Evolutionary conservation across 139 green algal species (phyloP), one percentile per base, ranked within the genome.

Genomic region (Astrephomene gubernaculifera): DNA sequence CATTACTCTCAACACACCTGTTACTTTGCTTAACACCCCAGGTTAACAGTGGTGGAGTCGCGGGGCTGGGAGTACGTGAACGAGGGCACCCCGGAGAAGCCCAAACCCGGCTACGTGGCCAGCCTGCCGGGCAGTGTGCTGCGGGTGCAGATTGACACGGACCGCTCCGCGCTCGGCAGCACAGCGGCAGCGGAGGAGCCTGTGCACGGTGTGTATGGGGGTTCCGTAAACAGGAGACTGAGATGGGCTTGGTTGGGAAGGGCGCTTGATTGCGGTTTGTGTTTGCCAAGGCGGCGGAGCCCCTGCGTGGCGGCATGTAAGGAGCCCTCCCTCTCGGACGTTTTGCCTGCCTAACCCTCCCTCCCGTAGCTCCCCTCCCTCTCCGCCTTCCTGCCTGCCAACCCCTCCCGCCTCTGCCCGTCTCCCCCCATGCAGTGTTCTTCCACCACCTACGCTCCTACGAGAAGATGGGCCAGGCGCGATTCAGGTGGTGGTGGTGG

Each of bases 401-500:
- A n/a, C n/a, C n/a, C n/a, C n/a, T n/a, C n/a, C n/a, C n/a, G n/a
- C n/a, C n/a, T n/a, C n/a, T n/a, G n/a, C n/a, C 49, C 49, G 17
- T 57, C 12, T 17, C 49, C 49, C 12, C 49, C 14, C 49, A 36
- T 19, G 9, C 69, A 36, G 69, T 78, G 41, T 61, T 61, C 69
- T 39, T 82, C 2, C 52, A 49, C 29, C 61, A 71, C 54, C 54
- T 82, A 25, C 53, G 54, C 21, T 69, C 45, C 57, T 82, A 82
- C 41, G 54, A 82, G 54, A 35, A 60, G 38, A 82, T 82, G 74
- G 74, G 74, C 35, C 54, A 19, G 17, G 74, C 74, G 22, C 19
- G 71, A 22, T 25, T 82, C 67, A 73, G 36, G 67, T 73, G 67
- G 1, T 35, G 36, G 7, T 21, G n/a, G n/a, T n/a, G n/a, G n/a